Evolutionary conservation across 169 alveolate species (phyloP), one percentile per base, ranked within the genome.

Genomic region (Sarcocystis neurona): DNA sequence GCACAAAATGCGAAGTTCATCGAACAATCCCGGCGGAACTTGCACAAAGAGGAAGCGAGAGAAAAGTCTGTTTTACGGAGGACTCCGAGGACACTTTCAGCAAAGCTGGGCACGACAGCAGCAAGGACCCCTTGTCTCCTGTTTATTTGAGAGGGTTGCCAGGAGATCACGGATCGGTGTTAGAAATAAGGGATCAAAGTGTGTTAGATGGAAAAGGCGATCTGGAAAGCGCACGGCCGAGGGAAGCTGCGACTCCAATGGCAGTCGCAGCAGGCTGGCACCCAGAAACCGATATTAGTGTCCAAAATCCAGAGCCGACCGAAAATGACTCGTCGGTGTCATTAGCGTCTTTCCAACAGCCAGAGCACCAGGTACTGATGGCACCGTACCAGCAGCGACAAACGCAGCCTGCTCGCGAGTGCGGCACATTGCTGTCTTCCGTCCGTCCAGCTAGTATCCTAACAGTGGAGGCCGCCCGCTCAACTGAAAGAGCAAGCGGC

Each of bases 111-210:
- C n/a, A n/a, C n/a, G n/a, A n/a, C n/a, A n/a, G n/a, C n/a, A n/a
- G n/a, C 41, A 72, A 10, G 37, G n/a, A 15, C 66, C 66, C 66
- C 39, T 34, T 46, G 15, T 82, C 91, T 23, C 91, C 91, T 6
- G 78, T 87, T 5, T 87, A 87, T n/a, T 75, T 72, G 56, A 37
- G 53, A 23, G 91, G 91, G 34, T 86, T 87, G 43, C 58, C 87
- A 0, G 87, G 91, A 56, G 91, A 87, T 79, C n/a, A 68, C 39
- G 91, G 87, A n/a, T 72, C 68, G 30, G 85, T 87, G 53, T 63
- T 47, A 44, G 82, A 72, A 5, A 56, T 72, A 20, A 30, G 82
- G 2, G 82, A 72, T n/a, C 82, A 72, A n/a, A 72, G 82, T 72
- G 58, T 39, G 0, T 1, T 39, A 23, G 82, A 72, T 27, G 82